Base-by-base conservation (phyloP, 306 rosid species). In the Citrullus colocynthis region DNA sequence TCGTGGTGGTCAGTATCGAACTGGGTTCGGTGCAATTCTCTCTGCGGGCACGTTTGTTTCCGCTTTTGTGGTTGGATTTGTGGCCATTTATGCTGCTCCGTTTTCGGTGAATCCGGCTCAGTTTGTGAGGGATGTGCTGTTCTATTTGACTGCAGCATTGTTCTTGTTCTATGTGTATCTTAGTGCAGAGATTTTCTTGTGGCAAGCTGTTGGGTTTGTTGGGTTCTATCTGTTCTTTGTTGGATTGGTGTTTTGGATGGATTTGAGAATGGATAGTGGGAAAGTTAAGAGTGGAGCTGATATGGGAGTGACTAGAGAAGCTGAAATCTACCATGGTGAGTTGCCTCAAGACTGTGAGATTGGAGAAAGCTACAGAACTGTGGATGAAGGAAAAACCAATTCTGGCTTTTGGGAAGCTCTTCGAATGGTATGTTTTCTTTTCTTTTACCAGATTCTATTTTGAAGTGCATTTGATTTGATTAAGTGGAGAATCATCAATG, bases 1-100 rank as follows among this genome's bases (percentile, higher is more conserved):
- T 69, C 92, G 96, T n/a, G 61, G 85, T 2, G 98, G 97, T 4
- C 89, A 92, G 0, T 86, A 86, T 78, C 88, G 96, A 32, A 90
- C 98, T n/a, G 98, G 97, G 12, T 81, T 95, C 79, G 96, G 91
- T 24, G 97, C 97, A 0, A 95, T 95, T 3, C 97, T 92, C 71
- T 95, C 97, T 10, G 97, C 98, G 34, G 98, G 98, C 0, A 82
- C 98, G 0, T 95, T 92, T 64, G 98, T 95, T 54, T 95, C 96
- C 0, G 97, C 98, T 0, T 87, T 95, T 24, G 97, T 95, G 5
- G 97, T 95, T 12, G 98, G 97, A 10, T 92, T 95, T 58, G 97
- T 95, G 9, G 92, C 97, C 36, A 90, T 95, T 79, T 85, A 95
- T 82, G 89, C 97, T 2, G 96, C 96, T 0, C 98, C 98, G 17